Conservation (phyloP, 208 protist genomes). For the Acanthamoeba lugdunensis region DNA sequence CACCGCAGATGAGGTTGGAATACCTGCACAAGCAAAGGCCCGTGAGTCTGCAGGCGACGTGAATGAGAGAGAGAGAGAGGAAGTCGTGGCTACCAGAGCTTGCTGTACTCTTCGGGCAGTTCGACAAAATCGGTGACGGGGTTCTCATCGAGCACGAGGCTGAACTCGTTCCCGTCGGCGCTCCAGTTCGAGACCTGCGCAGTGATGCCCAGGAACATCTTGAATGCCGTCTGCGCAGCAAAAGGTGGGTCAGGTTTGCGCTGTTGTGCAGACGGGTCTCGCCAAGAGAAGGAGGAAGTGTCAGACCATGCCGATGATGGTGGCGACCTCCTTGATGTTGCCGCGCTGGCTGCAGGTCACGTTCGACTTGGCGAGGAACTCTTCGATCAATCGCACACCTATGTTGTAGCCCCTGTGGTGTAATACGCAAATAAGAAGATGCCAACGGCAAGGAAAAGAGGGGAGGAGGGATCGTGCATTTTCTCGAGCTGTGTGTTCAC, state of each 20-base stretch:
- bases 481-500: slow-evolving; percentile 95
- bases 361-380: slow-evolving; percentile 93
- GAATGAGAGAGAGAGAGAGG: background rate
- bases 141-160: slow-evolving; percentile 95
- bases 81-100: slow-evolving; percentile 85
- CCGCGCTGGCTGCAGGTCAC: slow-evolving; percentile 87
- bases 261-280: background rate
- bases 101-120: slow-evolving; percentile 92
- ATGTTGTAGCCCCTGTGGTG: slow-evolving; percentile 95
- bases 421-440: background rate
- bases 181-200: slow-evolving; percentile 91
- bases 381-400: slow-evolving; percentile 95
- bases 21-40: slow-evolving; percentile 83
- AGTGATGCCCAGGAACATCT: slow-evolving; percentile 95
- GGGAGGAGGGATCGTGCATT: slow-evolving; percentile 84
- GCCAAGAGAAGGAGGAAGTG: background rate
- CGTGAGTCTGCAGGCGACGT: background rate
- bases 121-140: slow-evolving; percentile 96
- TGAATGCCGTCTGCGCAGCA: slow-evolving; percentile 87
- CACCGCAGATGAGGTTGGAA: slow-evolving; percentile 96
- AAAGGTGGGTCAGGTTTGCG: background rate
- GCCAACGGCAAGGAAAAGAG: background rate
- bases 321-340: slow-evolving; percentile 94
- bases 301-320: slow-evolving; percentile 93
- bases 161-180: slow-evolving; percentile 88